Evolutionary conservation across 805 yeast genomes (phyloP).

Genomic region (Torulaspora franciscae): DNA sequence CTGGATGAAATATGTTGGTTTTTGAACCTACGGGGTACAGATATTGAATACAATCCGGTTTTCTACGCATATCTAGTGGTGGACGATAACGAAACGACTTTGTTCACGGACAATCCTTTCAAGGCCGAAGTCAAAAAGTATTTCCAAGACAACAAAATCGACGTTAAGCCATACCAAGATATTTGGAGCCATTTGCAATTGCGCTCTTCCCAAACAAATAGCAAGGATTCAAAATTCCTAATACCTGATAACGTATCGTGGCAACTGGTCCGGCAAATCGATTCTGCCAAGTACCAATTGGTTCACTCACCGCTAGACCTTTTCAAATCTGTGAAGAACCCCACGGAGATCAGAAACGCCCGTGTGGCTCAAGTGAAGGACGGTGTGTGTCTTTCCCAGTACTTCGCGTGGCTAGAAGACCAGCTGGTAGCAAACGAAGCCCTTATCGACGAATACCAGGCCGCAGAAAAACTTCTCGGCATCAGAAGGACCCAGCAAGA

Average conservation of each 20-base stretch:
- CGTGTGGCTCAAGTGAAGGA: constrained; percentile 76
- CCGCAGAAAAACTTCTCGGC: constrained; percentile 52
- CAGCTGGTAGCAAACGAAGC: constrained; percentile 41
- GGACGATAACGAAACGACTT: constrained; percentile 41
- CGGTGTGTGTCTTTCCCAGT: constrained; percentile 69
- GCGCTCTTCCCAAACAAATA: constrained; percentile 14
- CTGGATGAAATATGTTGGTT: constrained; percentile 92
- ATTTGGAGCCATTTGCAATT: constrained; percentile 54
- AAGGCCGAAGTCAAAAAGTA: constrained; percentile 35
- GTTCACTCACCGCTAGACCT: constrained; percentile 58
- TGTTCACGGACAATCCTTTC: constrained; percentile 52
- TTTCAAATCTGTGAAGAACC: constrained; percentile 73
- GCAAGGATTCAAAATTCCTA: constrained; percentile 36
- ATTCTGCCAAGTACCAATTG: constrained; percentile 36
- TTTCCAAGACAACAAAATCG: constrained; percentile 43
- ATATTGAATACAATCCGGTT: constrained; percentile 81
- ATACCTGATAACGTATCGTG: constrained; percentile 60
- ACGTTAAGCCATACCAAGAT: constrained; percentile 47
- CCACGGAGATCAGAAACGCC: constrained; percentile 65
- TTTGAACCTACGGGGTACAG: constrained; percentile 76
- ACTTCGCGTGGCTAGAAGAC: constrained; percentile 77
- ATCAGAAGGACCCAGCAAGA: constrained; percentile 51
- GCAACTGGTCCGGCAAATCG: constrained; percentile 56
- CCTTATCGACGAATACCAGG: constrained; percentile 59
- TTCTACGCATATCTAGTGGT: constrained; percentile 59